These are phyloP conservation scores for Dicorynia guianensis DNA, from an alignment of 306 rosid genomes.

Conservation along the genomic window DNA sequence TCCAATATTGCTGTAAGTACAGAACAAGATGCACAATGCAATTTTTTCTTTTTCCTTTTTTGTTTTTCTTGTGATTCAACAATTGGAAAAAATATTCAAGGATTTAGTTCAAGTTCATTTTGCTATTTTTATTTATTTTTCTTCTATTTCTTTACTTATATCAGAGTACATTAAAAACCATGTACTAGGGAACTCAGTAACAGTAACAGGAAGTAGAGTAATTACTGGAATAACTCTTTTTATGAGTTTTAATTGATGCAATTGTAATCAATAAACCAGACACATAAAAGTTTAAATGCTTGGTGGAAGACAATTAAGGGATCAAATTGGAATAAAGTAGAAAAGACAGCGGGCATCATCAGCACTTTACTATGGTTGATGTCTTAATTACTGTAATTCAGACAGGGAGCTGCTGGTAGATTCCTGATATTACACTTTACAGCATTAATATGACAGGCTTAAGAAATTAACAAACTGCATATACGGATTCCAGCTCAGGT, in stretches of 20 bases:
- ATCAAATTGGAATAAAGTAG: slow-evolving; percentile 46
- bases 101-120: too few species aligned
- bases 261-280: neutral
- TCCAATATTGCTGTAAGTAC: slow-evolving; percentile 46
- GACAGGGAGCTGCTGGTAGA: slow-evolving; percentile 44
- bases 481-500: too few species aligned
- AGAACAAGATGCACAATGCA: slow-evolving; percentile 35
- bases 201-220: too few species aligned
- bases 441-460: neutral
- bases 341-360: slow-evolving; percentile 29
- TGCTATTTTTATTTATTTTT: too few species aligned
- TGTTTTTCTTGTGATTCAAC: too few species aligned
- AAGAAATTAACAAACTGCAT: neutral
- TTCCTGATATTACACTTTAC: slow-evolving; percentile 35
- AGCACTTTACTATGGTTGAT: slow-evolving; percentile 34
- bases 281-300: neutral
- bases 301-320: slow-evolving; percentile 8
- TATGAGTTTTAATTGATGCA: neutral
- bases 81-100: too few species aligned
- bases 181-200: too few species aligned
- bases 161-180: too few species aligned
- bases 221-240: too few species aligned
- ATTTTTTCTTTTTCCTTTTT: neutral
- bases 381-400: slow-evolving; percentile 36
- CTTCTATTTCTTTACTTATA: too few species aligned